A percentile compares a stretch with the other conserved stretches of the same genome.
Evolutionary conservation across 2,329 filamentous ascomycete genomes (phyloP).

Genomic region (Tolypocladium sp.): DNA sequence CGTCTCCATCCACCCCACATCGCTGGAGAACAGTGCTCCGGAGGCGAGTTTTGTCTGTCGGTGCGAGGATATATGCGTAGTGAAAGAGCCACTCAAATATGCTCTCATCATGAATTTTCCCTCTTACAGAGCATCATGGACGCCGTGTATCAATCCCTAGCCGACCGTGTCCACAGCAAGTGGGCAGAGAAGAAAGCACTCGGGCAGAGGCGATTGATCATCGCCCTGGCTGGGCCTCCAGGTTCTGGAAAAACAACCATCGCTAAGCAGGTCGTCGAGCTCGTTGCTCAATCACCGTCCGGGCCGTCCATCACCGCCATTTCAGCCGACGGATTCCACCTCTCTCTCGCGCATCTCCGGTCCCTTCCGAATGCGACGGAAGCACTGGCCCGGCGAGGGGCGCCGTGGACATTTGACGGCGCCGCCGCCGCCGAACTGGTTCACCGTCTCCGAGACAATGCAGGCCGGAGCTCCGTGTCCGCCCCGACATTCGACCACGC

Average conservation of each 20-base stretch:
- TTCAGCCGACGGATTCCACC: slow-evolving; percentile 19
- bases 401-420: slow-evolving; percentile 23
- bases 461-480: slow-evolving; percentile 12
- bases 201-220: slow-evolving; percentile 7
- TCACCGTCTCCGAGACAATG: slow-evolving; percentile 5
- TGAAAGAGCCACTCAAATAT: background rate
- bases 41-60: background rate
- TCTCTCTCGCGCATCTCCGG: slow-evolving; percentile 13
- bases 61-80: background rate
- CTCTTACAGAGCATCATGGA: slow-evolving; percentile 9
- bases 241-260: slow-evolving; percentile 13
- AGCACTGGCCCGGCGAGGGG: slow-evolving; percentile 20
- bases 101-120: background rate
- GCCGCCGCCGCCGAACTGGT: slow-evolving; percentile 11
- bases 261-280: slow-evolving; percentile 7
- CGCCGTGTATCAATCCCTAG: slow-evolving; percentile 12
- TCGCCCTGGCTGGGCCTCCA: slow-evolving; percentile 11
- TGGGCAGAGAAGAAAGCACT: slow-evolving; percentile 10
- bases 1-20: background rate
- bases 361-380: slow-evolving; percentile 19
- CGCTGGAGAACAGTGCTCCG: slow-evolving; percentile 1
- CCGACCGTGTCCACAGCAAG: slow-evolving; percentile 9
- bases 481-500: slow-evolving; percentile 71
- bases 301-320: slow-evolving; percentile 13
- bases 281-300: slow-evolving; percentile 4